A percentile compares a stretch with the other conserved stretches of the same genome.
These are phyloP conservation scores for Penicillium daleae DNA, from an alignment of 495 filamentous ascomycete species.

Conservation along the genomic window DNA sequence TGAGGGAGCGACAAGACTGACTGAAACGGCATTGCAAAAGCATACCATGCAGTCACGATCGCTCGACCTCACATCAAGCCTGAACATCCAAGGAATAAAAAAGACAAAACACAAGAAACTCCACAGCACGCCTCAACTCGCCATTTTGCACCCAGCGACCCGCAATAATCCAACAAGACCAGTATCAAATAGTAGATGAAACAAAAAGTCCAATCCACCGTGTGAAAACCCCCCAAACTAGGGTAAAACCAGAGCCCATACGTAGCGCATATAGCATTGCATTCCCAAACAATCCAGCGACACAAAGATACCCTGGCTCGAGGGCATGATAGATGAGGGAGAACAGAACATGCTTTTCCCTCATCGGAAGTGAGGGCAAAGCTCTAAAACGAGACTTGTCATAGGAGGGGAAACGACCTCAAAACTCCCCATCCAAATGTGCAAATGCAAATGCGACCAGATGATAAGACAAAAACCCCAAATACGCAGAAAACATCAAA, in stretches of 20 bases:
- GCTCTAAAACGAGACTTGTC: not conserved
- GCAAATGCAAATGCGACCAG: slow-evolving; percentile 31
- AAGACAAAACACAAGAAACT: slow-evolving; percentile 8
- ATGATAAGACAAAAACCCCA: not conserved
- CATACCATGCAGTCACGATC: not conserved
- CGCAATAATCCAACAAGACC: slow-evolving; percentile 6
- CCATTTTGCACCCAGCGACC: slow-evolving; percentile 21
- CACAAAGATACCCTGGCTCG: not conserved
- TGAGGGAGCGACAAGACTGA: not conserved
- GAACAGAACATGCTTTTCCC: slow-evolving; percentile 3
- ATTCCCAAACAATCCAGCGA: not conserved
- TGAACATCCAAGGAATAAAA: not conserved
- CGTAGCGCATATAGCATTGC: not conserved
- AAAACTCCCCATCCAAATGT: slow-evolving; percentile 16
- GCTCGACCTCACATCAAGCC: slow-evolving; percentile 1
- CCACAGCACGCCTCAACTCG: slow-evolving; percentile 22
- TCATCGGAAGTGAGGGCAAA: not conserved
- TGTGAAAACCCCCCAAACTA: not conserved
- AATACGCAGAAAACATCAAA: not conserved
- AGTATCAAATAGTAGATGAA: not conserved
- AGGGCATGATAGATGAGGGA: not conserved
- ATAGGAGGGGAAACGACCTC: slow-evolving; percentile 4
- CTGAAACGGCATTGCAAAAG: not conserved
- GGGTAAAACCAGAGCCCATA: not conserved
- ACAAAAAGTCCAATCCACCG: slow-evolving; percentile 4